Percentiles rank a stretch among this genome's conserved stretches.
phyloP scores from a whole-genome alignment of 2,329 filamentous ascomycete species.

The Lachnellula arida region DNA sequence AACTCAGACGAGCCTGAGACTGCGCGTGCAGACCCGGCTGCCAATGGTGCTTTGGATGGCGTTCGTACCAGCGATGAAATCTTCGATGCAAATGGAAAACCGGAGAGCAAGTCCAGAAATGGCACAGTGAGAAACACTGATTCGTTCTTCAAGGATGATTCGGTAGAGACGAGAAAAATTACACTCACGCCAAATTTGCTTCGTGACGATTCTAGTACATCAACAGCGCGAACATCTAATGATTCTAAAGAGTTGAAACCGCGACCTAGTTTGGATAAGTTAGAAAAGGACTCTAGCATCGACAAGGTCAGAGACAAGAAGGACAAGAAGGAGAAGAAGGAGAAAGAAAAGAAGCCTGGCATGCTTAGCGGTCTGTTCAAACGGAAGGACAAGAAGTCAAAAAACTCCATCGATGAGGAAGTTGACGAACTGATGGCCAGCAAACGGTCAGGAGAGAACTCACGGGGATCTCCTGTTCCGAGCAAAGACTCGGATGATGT shows the following conservation, averaged over 20 bases:
- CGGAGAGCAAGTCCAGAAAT: constrained; percentile 65
- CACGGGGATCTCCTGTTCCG: constrained; percentile 26
- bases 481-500: constrained; percentile 32
- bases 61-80: constrained; percentile 62
- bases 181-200: constrained; percentile 90
- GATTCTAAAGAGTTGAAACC: constrained; percentile 48
- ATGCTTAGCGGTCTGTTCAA: constrained; percentile 61
- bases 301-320: constrained; percentile 69
- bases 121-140: constrained; percentile 87
- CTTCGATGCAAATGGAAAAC: constrained; percentile 51
- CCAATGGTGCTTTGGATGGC: constrained; percentile 33
- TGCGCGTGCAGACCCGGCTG: constrained; percentile 8
- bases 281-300: constrained; percentile 62
- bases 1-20: constrained; percentile 22
- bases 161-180: constrained; percentile 93
- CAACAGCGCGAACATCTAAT: constrained; percentile 35
- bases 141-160: constrained; percentile 97
- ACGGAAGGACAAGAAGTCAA: constrained; percentile 42
- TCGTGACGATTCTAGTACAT: constrained; percentile 63
- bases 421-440: constrained; percentile 30
- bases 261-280: constrained; percentile 67
- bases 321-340: constrained; percentile 55
- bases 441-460: constrained; percentile 41
- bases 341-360: constrained; percentile 44
- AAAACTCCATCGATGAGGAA: constrained; percentile 52